phyloP scores from a whole-genome alignment of 345 rosid genomes.

The Orychophragmus violaceus region DNA sequence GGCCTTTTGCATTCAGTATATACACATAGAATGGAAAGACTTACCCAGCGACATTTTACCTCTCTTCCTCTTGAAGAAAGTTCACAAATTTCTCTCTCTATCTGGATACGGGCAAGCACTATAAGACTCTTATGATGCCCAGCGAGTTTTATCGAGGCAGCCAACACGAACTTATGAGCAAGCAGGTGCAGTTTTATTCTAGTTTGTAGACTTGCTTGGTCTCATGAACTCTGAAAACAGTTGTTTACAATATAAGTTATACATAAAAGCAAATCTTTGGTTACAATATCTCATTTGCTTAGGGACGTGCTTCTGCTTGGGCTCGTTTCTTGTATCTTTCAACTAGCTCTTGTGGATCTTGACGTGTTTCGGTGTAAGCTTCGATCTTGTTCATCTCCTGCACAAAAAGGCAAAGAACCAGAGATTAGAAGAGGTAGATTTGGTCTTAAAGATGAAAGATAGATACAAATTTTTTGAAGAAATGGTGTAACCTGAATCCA shows the following conservation, averaged over 20 bases:
- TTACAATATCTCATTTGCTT: slow-evolving; percentile 10
- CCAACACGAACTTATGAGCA: background rate
- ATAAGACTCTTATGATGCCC: slow-evolving; percentile 27
- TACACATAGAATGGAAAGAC: slow-evolving; percentile 29
- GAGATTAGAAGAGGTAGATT: background rate
- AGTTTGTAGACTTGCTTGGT: slow-evolving; percentile 2
- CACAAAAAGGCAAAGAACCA: background rate
- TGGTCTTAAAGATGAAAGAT: background rate
- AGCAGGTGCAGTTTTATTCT: slow-evolving; percentile 1
- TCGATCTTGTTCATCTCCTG: slow-evolving; percentile 69
- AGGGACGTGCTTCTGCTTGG: slow-evolving; percentile 9
- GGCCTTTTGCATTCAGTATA: slow-evolving; percentile 24
- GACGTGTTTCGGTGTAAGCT: slow-evolving; percentile 62
- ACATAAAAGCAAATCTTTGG: background rate
- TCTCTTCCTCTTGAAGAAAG: slow-evolving; percentile 27
- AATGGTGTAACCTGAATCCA: slow-evolving; percentile 62
- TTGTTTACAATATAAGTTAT: background rate
- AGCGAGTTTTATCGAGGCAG: slow-evolving; percentile 9
- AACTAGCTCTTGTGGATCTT: slow-evolving; percentile 54
- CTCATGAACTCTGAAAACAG: slow-evolving; percentile 4
- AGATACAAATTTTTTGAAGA: background rate
- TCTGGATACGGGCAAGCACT: slow-evolving; percentile 20
- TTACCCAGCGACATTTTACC: slow-evolving; percentile 13
- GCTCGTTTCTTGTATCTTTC: slow-evolving; percentile 48
- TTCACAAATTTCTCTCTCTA: slow-evolving; percentile 6